Base-by-base conservation (phyloP, 169 alveolate species). In the Plasmodium knowlesi region DNA sequence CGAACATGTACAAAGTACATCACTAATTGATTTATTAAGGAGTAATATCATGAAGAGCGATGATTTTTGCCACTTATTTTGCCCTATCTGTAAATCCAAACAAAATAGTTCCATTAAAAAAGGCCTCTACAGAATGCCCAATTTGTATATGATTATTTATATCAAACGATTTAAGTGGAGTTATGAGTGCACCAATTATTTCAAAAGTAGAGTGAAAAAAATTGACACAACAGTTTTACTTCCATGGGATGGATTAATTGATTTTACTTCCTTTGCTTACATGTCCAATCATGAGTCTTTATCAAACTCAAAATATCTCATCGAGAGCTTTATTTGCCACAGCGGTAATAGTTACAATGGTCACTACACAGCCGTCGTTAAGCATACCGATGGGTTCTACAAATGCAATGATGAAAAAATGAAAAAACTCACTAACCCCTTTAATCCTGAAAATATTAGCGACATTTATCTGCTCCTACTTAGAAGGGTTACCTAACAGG, bases 121-220 rank as follows among this genome's bases (percentile, higher is more conserved):
- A 79, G 94, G 94, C 50, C 82, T 89, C 28, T 89, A 89, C 53
- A 89, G 94, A 89, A 79, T 89, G 90, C 94, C 94, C 12, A 89
- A 89, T 41, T 25, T 89, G 50, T 89, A 89, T 89, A 89, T 89
- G 89, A 89, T 89, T 61, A 89, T 89, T 25, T 89, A 89, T 79
- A 89, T 89, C 30, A 89, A 89, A 79, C 82, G 94, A 73, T 89
- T 89, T 89, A 89, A 89, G 71, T 89, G 94, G 94, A 80, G 71
- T 61, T 89, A 79, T 53, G 88, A 79, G 25, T 43, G 83, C 46
- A 79, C 76, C 28, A 89, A 89, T 89, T 79, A 89, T 80, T 61
- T 41, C 71, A 79, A 89, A 78, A 89, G 76, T 79, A 89, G 82
- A 78, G 72, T 89, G 14, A 89, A 89, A 89, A 89, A 89, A 78